phyloP scores from a whole-genome alignment of 2,329 filamentous ascomycete genomes.

The Hysterium pulicare region DNA sequence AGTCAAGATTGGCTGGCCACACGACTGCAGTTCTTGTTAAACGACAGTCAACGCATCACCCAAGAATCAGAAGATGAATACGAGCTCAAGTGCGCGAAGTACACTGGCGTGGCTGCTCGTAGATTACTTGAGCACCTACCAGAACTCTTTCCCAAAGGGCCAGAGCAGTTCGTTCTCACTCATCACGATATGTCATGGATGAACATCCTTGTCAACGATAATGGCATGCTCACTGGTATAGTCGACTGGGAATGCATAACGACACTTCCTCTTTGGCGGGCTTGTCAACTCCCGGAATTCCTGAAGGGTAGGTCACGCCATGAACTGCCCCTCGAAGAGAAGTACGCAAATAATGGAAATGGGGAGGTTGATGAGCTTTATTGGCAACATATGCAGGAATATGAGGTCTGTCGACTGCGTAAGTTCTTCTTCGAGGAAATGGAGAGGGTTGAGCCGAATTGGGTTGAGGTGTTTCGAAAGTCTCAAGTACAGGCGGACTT shows the following conservation, averaged over 20 bases:
- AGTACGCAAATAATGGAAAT: not conserved
- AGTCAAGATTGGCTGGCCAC: not conserved
- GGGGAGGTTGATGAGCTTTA: not conserved
- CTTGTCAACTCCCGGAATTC: not conserved
- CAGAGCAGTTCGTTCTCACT: not conserved
- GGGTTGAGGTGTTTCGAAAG: not conserved
- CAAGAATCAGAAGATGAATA: not conserved
- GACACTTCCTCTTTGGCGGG: not conserved
- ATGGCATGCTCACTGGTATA: not conserved
- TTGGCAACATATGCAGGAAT: not conserved
- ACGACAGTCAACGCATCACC: not conserved
- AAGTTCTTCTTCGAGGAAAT: not conserved
- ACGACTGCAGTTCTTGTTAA: not conserved
- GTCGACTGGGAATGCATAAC: not conserved
- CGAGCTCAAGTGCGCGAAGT: not conserved
- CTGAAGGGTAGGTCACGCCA: not conserved
- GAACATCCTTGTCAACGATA: not conserved
- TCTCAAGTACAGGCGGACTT: not conserved
- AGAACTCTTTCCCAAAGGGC: not conserved
- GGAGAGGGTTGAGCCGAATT: not conserved
- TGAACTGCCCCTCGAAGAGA: not conserved
- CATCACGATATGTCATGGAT: not conserved
- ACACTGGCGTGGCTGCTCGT: not conserved
- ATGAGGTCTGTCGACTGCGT: not conserved
- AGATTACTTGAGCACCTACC: not conserved